phyloP scores from a whole-genome alignment of 1,139 yeast species.

The Lodderomyces margitis region DNA sequence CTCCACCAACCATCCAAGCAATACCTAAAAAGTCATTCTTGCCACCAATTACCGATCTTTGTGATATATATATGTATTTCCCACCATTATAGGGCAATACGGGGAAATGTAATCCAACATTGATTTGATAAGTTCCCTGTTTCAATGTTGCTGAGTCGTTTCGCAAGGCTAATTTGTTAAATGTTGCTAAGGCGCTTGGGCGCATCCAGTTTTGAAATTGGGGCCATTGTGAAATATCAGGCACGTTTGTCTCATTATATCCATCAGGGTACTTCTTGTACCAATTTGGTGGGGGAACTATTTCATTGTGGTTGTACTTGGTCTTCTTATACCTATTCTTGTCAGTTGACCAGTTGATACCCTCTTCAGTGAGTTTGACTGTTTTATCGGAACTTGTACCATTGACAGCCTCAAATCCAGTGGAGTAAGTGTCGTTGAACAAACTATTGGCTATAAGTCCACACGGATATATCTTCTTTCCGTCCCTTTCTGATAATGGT shows the following conservation, averaged over 20 bases:
- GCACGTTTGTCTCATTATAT: constrained; percentile 62
- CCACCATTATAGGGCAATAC: constrained; percentile 80
- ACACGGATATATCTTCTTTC: constrained; percentile 66
- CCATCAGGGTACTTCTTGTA: constrained; percentile 63
- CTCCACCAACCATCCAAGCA: constrained; percentile 92
- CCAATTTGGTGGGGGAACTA: constrained; percentile 84
- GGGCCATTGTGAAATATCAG: constrained; percentile 54
- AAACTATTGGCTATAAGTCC: constrained; percentile 76
- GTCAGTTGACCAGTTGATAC: constrained; percentile 71
- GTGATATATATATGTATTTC: constrained; percentile 75
- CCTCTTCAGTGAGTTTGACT: constrained; percentile 45
- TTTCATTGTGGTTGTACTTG: constrained; percentile 50
- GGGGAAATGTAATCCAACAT: constrained; percentile 84
- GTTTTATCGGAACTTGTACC: constrained; percentile 41
- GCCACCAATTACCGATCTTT: constrained; percentile 88
- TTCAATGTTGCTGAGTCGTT: constrained; percentile 64
- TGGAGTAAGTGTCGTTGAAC: constrained; percentile 65
- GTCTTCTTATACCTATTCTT: constrained; percentile 58
- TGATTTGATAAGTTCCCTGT: constrained; percentile 69
- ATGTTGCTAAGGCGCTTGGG: constrained; percentile 84
- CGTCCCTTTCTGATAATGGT: constrained; percentile 66
- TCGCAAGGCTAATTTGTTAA: constrained; percentile 77
- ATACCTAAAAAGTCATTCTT: constrained; percentile 84
- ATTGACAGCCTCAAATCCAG: constrained; percentile 39
- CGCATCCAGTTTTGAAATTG: constrained; percentile 98